Base-by-base conservation (phyloP, 257 asterid genomes). In the Cordia subcordata region DNA sequence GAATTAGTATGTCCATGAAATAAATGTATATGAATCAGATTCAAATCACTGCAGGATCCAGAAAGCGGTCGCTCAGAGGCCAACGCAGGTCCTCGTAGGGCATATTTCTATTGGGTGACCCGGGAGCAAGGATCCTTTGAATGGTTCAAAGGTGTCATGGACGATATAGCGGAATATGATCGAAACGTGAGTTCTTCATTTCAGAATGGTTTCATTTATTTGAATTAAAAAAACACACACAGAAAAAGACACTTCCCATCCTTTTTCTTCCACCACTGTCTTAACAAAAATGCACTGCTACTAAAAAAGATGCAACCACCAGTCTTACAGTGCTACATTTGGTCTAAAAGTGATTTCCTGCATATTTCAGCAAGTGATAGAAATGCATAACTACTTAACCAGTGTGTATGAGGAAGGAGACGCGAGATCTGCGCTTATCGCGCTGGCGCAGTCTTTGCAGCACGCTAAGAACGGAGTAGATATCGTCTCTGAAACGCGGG, bases 141-240 rank as follows among this genome's bases (percentile, higher is more conserved):
- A 22, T 92, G 98, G 98, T 92, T 92, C 68, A 91, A 88, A 72
- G 95, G 95, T 10, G 98, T 88, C 11, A 85, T 91, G 98, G 93
- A 91, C 59, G 98, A 91, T 72, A 81, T 88, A 49, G 94, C 98
- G 62, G 94, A 88, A 51, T 78, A 79, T 49, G 98, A 90, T 63
- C 78, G 63, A 8, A 65, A 86, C 59, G 98, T 91, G 70, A 27
- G 94, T 56, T 23, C 13, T 16, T n/a, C 22, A 13, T 0, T 1
- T 3, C 18, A 23, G 20, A 68, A 13, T n/a, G n/a, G n/a, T n/a
- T n/a, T n/a, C n/a, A n/a, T n/a, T n/a, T n/a, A n/a, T n/a, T n/a
- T n/a, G n/a, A n/a, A n/a, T n/a, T n/a, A n/a, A n/a, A n/a, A n/a
- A n/a, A n/a, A n/a, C n/a, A n/a, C n/a, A n/a, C n/a, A n/a, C n/a